phyloP scores from a whole-genome alignment of 2,329 filamentous ascomycete genomes.

The Teratosphaeria nubilosa region DNA sequence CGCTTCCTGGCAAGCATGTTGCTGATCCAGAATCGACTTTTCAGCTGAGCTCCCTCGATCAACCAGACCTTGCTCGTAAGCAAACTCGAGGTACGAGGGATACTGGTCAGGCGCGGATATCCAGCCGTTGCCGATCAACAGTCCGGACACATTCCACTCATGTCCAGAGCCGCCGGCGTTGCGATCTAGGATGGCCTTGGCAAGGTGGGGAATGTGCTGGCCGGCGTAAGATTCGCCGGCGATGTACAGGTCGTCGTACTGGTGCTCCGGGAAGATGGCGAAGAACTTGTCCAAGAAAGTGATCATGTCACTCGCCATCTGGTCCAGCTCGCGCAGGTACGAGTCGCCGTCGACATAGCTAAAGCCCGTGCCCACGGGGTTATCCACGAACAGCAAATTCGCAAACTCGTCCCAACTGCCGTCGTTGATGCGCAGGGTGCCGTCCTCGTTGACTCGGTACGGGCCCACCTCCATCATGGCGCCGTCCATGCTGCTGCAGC shows the following conservation, averaged over 20 bases:
- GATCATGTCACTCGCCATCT: constrained; percentile 85
- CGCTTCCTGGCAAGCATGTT: constrained; percentile 55
- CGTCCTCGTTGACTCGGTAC: constrained; percentile 69
- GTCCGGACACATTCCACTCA: constrained; percentile 69
- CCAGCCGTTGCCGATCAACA: constrained; percentile 97
- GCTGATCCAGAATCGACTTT: constrained; percentile 56
- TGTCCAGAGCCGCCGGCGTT: constrained; percentile 45
- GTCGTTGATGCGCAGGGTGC: constrained; percentile 67
- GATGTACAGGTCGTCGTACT: constrained; percentile 83
- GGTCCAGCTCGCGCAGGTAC: constrained; percentile 71
- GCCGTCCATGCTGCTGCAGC: constrained; percentile 95
- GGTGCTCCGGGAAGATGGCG: constrained; percentile 78
- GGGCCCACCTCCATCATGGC: constrained; percentile 94
- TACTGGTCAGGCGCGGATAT: constrained; percentile 88
- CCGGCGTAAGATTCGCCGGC: constrained; percentile 95
- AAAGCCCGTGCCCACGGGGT: constrained; percentile 91
- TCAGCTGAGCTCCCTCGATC: constrained; percentile 56
- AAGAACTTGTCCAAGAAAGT: constrained; percentile 89
- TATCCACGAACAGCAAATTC: constrained; percentile 92
- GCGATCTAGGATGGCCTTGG: constrained; percentile 77
- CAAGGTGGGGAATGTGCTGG: constrained; percentile 94
- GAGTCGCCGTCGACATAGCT: constrained; percentile 89
- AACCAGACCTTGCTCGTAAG: constrained; percentile 66
- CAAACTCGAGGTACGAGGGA: constrained; percentile 70
- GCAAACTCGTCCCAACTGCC: constrained; percentile 99